Conservation (phyloP, 164 flowering plant genomes). For the Dillenia suffruticosa region DNA sequence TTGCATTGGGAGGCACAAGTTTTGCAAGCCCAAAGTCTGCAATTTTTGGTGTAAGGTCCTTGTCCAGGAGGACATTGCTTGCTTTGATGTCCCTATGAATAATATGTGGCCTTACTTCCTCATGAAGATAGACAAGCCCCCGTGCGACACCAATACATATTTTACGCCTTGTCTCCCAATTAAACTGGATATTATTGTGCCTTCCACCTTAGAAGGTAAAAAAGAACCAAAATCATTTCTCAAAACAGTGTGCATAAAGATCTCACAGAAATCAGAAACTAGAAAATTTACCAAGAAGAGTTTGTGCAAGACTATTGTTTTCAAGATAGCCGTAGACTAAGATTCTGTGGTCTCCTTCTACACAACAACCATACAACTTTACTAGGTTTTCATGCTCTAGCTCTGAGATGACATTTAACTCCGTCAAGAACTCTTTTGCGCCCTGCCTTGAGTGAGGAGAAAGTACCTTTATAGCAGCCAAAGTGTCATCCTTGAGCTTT, state of each 20-base stretch:
- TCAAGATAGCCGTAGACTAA: constrained; percentile 83
- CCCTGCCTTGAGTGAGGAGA: constrained; percentile 89
- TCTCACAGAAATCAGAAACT: no score
- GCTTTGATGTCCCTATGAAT: constrained; percentile 97
- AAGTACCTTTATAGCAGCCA: constrained; percentile 89
- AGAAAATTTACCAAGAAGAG: constrained; percentile 62
- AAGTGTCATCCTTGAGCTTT: constrained; percentile 60
- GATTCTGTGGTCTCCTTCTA: constrained; percentile 74
- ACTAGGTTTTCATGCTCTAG: constrained; percentile 82
- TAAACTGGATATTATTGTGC: constrained; percentile 46
- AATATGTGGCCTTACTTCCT: constrained; percentile 76
- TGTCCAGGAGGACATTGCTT: constrained; percentile 90
- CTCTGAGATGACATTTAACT: constrained; percentile 64
- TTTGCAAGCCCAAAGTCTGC: constrained; percentile 97
- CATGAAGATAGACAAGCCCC: constrained; percentile 92
- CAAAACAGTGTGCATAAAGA: no score
- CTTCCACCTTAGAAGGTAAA: constrained; percentile 45
- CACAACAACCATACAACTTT: constrained; percentile 84
- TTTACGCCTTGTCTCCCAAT: constrained; percentile 56
- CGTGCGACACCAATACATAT: constrained; percentile 81
- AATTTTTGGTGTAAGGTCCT: constrained; percentile 72
- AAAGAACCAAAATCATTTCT: no score
- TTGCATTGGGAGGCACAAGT: constrained; percentile 73
- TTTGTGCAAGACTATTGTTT: constrained; percentile 79
- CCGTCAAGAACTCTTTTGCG: constrained; percentile 72